Evolutionary conservation across 441 rosid genomes (phyloP).

Genomic region (Corymbia citriodora): DNA sequence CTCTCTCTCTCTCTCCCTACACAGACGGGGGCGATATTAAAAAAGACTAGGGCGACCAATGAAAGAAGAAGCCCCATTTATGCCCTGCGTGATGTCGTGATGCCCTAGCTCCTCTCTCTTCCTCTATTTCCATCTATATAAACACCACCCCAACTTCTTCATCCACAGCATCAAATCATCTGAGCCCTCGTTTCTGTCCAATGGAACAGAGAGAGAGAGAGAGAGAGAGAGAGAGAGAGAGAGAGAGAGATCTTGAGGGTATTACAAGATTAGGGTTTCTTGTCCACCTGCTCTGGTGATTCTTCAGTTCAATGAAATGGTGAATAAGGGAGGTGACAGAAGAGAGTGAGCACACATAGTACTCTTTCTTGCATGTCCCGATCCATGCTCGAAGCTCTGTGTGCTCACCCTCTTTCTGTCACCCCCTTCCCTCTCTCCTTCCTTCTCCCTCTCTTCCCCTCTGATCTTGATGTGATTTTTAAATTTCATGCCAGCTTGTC

Average conservation of each 20-base stretch:
- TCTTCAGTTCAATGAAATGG: neutral
- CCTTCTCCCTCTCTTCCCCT: neutral
- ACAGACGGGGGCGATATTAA: neutral
- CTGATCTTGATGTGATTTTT: neutral
- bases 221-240: neutral
- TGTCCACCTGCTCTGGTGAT: neutral
- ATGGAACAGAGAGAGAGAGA: neutral
- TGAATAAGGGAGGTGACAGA: neutral
- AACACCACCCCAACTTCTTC: neutral
- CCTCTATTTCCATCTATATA: neutral
- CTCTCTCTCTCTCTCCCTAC: neutral
- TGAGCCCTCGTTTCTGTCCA: neutral
- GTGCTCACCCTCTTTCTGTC: constrained; percentile 1
- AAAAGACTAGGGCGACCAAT: neutral
- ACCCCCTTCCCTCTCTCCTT: neutral
- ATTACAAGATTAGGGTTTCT: neutral
- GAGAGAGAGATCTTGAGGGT: neutral
- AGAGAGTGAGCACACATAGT: neutral
- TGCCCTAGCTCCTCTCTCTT: neutral
- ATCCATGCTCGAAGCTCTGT: neutral
- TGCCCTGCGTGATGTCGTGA: neutral
- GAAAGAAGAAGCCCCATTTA: neutral
- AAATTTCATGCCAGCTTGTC: neutral
- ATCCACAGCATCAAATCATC: neutral
- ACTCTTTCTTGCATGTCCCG: neutral